Percentiles rank a stretch among this genome's conserved stretches.
Evolutionary conservation across 2,329 filamentous ascomycete species (phyloP).

Genomic region (Aspergillus hortae): DNA sequence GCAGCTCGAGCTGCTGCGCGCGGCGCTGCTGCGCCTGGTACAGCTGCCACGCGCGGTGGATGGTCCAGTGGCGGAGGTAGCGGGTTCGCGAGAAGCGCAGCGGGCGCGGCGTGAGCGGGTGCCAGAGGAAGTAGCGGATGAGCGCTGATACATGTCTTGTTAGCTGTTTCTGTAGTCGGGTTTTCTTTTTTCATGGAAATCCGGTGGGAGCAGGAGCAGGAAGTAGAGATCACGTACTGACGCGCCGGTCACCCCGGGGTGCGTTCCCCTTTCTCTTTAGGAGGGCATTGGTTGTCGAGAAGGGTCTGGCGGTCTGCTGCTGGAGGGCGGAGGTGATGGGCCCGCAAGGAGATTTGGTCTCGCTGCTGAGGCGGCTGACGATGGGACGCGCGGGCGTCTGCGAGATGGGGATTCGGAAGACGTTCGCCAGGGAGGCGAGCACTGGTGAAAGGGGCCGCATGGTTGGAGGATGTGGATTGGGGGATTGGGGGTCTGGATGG

Average conservation of each 20-base stretch:
- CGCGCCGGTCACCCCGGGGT: constrained; percentile 35
- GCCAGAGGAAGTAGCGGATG: constrained; percentile 68
- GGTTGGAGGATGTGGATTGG: not conserved
- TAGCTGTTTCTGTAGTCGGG: not conserved
- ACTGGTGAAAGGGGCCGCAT: constrained; percentile 38
- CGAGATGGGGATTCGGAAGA: constrained; percentile 42
- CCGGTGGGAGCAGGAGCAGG: too few species aligned
- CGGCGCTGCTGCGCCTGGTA: constrained; percentile 67
- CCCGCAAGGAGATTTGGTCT: constrained; percentile 18
- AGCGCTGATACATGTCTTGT: constrained; percentile 43
- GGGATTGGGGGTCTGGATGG: not conserved
- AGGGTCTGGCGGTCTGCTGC: constrained; percentile 23
- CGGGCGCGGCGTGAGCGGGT: constrained; percentile 67
- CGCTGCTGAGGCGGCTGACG: constrained; percentile 19
- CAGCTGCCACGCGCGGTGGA: constrained; percentile 91
- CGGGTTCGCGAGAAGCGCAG: constrained; percentile 86
- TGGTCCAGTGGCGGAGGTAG: constrained; percentile 94
- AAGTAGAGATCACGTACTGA: constrained; percentile 37
- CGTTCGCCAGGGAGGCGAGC: constrained; percentile 43
- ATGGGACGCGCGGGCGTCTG: constrained; percentile 26
- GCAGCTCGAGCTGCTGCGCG: constrained; percentile 65
- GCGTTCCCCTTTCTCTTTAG: constrained; percentile 37
- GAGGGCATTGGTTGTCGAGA: constrained; percentile 38
- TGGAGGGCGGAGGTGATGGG: constrained; percentile 22
- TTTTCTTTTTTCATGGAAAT: too few species aligned